Evolutionary conservation across 495 filamentous ascomycete species (phyloP), one percentile per base, ranked within the genome.

Genomic region (Neurospora terricola): DNA sequence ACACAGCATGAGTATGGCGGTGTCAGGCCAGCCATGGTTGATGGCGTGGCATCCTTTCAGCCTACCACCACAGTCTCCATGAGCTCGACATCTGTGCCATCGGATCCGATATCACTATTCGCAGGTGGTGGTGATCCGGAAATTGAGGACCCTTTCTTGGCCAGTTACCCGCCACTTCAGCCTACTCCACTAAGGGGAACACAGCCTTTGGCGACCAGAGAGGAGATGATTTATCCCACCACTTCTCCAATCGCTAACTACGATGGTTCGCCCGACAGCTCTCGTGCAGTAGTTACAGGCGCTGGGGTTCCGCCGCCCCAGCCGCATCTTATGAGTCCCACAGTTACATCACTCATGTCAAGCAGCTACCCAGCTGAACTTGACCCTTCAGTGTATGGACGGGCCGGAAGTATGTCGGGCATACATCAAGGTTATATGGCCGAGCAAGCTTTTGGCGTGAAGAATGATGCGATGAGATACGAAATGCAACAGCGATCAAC

Each of bases 221-320:
- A 86, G 73, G 82, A 78, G 38, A 85, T 86, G 84, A 75, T 84
- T 36, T 86, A 86, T 72, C 82, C 84, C n/a, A 72, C 38, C 66
- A 69, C 74, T 21, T 71, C 81, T n/a, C 12, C 78, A 34, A 69
- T 70, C 10, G 73, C 76, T 62, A 80, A 76, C 42, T 83, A 78
- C 72, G 76, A 76, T 69, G 73, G 54, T 71, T 76, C 75, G 34
- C 71, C 73, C 2, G 59, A 72, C 5, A 69, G 48, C 23, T 9
- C 45, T 39, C 74, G 48, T 16, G 21, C n/a, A 23, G 54, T 14
- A 66, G 27, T 34, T 2, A 59, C 75, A 4, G 40, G 38, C 21
- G 42, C 73, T 11, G 74, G 71, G 2, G 75, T 74, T 5, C 78
- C 70, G 16, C 27, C 14, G 27, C 36, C 16, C 12, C 74, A 68